Conservation (phyloP, 2,329 filamentous ascomycete genomes). For the Sarocladium strictum region DNA sequence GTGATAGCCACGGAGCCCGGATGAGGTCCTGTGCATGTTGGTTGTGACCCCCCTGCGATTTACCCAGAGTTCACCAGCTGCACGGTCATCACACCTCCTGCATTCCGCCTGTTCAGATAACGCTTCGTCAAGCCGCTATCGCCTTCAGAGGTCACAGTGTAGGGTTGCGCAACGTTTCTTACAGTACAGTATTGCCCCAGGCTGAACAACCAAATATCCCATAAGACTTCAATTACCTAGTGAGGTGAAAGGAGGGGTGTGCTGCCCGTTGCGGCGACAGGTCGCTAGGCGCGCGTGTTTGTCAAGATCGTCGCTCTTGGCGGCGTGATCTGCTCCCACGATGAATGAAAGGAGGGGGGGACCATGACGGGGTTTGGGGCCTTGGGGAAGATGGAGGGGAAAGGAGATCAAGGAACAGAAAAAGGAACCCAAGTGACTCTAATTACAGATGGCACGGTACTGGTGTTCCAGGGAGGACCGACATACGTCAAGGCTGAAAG, state of each 20-base stretch:
- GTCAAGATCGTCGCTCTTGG: conserved; percentile 7
- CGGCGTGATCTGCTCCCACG: not conserved
- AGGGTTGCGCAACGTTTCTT: not conserved
- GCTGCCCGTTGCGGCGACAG: conserved; percentile 1
- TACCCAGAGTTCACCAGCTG: not conserved
- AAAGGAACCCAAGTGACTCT: not conserved
- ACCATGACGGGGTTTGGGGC: not conserved
- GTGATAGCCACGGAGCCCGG: not conserved
- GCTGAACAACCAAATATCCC: too few relatives aligned
- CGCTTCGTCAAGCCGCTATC: too few relatives aligned
- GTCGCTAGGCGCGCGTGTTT: not conserved
- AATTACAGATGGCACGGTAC: not conserved
- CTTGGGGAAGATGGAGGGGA: not conserved
- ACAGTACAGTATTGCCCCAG: not conserved
- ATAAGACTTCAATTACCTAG: too few relatives aligned
- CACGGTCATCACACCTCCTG: too few relatives aligned
- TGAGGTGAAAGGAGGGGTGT: not conserved
- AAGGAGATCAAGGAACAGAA: not conserved
- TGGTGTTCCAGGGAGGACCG: not conserved
- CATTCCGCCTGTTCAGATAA: too few relatives aligned
- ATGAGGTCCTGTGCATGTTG: not conserved
- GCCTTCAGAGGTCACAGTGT: too few relatives aligned
- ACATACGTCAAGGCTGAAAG: conserved; percentile 7
- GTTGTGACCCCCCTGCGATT: not conserved
- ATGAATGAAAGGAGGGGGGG: not conserved